Base-by-base conservation (phyloP, 2,329 filamentous ascomycete genomes). In the Talaromyces verruculosus region DNA sequence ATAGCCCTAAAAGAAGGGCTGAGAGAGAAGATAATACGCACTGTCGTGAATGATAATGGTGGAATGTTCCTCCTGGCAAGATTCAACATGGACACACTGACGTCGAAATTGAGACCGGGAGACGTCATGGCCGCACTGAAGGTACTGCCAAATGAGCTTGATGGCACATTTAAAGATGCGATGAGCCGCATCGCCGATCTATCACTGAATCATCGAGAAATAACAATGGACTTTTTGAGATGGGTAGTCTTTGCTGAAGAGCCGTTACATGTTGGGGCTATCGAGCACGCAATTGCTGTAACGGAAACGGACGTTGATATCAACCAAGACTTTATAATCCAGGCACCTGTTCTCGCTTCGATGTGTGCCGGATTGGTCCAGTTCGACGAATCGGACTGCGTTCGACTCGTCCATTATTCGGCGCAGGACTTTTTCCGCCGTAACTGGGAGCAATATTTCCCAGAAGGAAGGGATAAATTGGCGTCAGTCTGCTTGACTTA, bases 91-190 rank as follows among this genome's bases (percentile, higher is more conserved):
- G 53, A 57, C 39, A 57, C 53, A 22, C 19, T 57, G 1, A 57
- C 53, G 10, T 57, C 53, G 6, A 57, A 57, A 22, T n/a, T 57
- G 33, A 37, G 53, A 22, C 33, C 53, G 2, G 53, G 53, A 39
- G 53, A 57, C 33, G 53, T 57, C 53, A 57, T 39, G 5, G n/a
- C 53, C n/a, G 53, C 53, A 37, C 53, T 57, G n/a, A 33, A 57
- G 53, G 53, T 57, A 13, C 53, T 57, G 22, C 53, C 53, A 57
- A 57, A 57, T 57, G 53, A 57, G 53, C 53, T 57, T 37, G 53
- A 57, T 37, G 53, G 53, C 11, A 57, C 53, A 37, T 57, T 57
- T 6, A 57, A 19, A 37, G 53, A 57, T 37, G 53, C 53, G 19
- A 57, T 57, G 53, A 22, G 53, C 11, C 53, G 53, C 2, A 57